Evolutionary conservation across 2,329 filamentous ascomycete species (phyloP).

Genomic region (Xylaria sp.): DNA sequence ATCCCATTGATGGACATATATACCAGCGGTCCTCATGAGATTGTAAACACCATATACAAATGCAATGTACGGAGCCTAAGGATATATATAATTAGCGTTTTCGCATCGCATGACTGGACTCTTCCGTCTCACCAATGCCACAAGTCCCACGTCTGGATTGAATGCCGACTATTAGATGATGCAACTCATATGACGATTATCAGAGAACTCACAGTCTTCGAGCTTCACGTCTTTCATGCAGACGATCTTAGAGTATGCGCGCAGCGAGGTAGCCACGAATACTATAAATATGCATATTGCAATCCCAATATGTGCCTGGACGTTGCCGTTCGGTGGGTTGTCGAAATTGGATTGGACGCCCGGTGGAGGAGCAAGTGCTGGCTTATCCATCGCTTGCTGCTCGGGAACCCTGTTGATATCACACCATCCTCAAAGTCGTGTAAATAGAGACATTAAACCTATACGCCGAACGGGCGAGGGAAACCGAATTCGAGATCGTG

Average conservation of each 20-base stretch:
- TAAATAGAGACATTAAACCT: neutral
- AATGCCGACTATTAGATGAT: conserved; percentile 29
- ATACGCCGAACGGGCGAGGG: neutral
- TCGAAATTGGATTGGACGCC: conserved; percentile 40
- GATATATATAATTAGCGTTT: conserved; percentile 8
- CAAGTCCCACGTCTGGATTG: conserved; percentile 19
- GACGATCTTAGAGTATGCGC: conserved; percentile 39
- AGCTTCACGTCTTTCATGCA: conserved; percentile 38
- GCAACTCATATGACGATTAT: neutral
- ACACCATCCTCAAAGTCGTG: neutral
- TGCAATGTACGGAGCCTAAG: conserved; percentile 36
- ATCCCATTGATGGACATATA: conserved; percentile 44
- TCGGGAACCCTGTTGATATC: neutral
- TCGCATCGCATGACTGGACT: neutral
- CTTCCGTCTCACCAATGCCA: conserved; percentile 12
- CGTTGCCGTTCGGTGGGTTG: conserved; percentile 39
- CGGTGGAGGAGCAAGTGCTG: conserved; percentile 41
- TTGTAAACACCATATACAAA: conserved; percentile 38
- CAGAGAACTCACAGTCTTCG: conserved; percentile 38
- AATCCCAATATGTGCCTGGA: conserved; percentile 32
- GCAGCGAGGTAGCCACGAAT: conserved; percentile 34
- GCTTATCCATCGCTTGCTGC: conserved; percentile 30
- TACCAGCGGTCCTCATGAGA: conserved; percentile 33
- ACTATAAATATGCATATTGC: conserved; percentile 38
- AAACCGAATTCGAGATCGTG: neutral